Base-by-base conservation (phyloP, 225 moss, liverwort and hornwort species). In the Sphagnum contortum region DNA sequence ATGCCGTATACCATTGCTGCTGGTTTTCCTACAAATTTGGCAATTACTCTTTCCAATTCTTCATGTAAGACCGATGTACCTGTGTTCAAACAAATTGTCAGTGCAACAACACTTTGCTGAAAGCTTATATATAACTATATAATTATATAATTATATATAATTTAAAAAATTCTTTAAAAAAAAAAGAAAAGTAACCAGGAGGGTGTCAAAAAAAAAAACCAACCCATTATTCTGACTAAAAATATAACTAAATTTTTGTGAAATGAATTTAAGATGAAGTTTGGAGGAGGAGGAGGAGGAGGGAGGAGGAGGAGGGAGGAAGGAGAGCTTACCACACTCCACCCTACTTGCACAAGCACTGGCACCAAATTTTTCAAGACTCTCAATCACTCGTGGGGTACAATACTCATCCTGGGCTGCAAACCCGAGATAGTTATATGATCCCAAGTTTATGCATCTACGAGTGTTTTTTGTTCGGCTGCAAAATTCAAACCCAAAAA, bases 391-490 rank as follows among this genome's bases (percentile, higher is more conserved):
- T 45, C 70, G 82, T 12, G 91, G 91, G 66, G 91, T 92, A 75
- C 94, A 95, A 67, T 88, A 95, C 29, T 88, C 86, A 77, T 95
- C 94, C 59, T 84, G 81, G 5, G 81, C 77, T 64, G 86, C 94
- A 76, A 95, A 92, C 47, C 89, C 91, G 65, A 95, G 73, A 74
- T 91, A 91, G 79, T 95, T 95, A 84, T 91, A 95, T 3, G 91
- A 95, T 68, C 91, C 89, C 50, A 95, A 66, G 54, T 95, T 95
- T 46, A 95, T 68, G 67, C 91, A 95, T 65, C 69, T 86, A 5
- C 76, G 86, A 58, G 77, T 78, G 14, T 67, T 82, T 49, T 68
- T 69, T 49, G 79, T 79, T 45, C 79, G 80, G 61, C 94, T 95
- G 82, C 74, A 65, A 49, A 49, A 5, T 5, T 52, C 9, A 9